phyloP scores from a whole-genome alignment of 371 early-diverging fungal species.

The Rhizopus arrhizus region DNA sequence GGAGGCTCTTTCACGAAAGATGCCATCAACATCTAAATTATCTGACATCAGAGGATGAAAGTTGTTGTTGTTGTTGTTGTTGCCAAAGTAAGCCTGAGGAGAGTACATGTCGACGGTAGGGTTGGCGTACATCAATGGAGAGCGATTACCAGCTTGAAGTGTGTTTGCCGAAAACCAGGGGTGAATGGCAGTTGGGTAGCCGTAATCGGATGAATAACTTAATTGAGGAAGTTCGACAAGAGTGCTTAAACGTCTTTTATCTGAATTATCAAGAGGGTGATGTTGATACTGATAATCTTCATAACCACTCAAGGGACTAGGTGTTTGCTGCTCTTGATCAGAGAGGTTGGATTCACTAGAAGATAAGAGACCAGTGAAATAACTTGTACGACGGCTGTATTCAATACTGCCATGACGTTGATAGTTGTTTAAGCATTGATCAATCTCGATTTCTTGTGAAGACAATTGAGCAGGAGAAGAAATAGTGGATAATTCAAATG shows the following conservation, averaged over 20 bases:
- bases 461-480: slow-evolving; percentile 14
- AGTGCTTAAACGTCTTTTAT: slow-evolving; percentile 25
- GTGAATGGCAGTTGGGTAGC: slow-evolving; percentile 9
- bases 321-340: slow-evolving; percentile 30
- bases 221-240: slow-evolving; percentile 20
- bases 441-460: slow-evolving; percentile 19
- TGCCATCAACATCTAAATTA: neutral
- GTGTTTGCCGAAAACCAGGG: slow-evolving; percentile 17
- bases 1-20: slow-evolving; percentile 29
- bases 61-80: slow-evolving; percentile 11
- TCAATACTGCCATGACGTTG: slow-evolving; percentile 33
- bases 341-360: slow-evolving; percentile 27
- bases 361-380: slow-evolving; percentile 33
- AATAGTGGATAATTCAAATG: slow-evolving; percentile 21
- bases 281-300: slow-evolving; percentile 28
- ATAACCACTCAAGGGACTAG: slow-evolving; percentile 30
- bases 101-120: slow-evolving; percentile 31
- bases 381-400: slow-evolving; percentile 33
- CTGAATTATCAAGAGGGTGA: slow-evolving; percentile 23
- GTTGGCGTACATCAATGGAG: slow-evolving; percentile 30
- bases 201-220: slow-evolving; percentile 4
- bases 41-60: slow-evolving; percentile 14
- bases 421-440: slow-evolving; percentile 20
- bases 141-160: slow-evolving; percentile 7
- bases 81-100: slow-evolving; percentile 19